Base-by-base conservation (phyloP, 441 rosid genomes). In the Mallotus repandus region DNA sequence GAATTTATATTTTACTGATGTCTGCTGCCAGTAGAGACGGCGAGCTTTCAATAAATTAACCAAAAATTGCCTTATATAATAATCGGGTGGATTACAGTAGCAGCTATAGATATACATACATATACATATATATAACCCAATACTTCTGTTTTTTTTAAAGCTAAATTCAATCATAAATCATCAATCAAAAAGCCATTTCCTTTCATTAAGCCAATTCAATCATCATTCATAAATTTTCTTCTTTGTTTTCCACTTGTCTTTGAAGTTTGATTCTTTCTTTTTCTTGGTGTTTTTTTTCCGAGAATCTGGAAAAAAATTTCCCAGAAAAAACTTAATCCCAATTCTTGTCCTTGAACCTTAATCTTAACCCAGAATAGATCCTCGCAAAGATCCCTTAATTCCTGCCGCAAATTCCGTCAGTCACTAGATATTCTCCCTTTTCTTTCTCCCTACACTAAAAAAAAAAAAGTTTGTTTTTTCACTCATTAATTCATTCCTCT, bases 361-460 rank as follows among this genome's bases (percentile, higher is more conserved):
- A 49, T 3, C 14, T 14, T 4, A 11, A 49, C 15, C 14, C 14
- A 11, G 14, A 49, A 49, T 49, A 76, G 84, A 79, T 81, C 89
- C 81, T 64, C 41, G 46, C 60, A 49, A 49, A 73, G 70, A 74
- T 60, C 76, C 75, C 82, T 63, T 8, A 75, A 74, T 78, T 78
- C 63, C 65, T 75, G 77, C 81, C 77, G 71, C 68, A 19, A 71
- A 41, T 71, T 71, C 71, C 63, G 81, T 70, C 41, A 16, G 29
- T 68, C 72, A 61, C 74, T 78, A 64, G 72, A 81, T 82, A 78
- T 72, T 66, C 69, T 50, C 49, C 41, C 63, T 48, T 21, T 69
- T 14, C 74, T 45, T 55, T 19, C 43, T 43, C 29, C 25, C 4
- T 72, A 12, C 69, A 63, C 35, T 18, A 25, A 14, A 54, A 16